Conservation (phyloP, 2,329 filamentous ascomycete species). For the Monosporascus ibericus region DNA sequence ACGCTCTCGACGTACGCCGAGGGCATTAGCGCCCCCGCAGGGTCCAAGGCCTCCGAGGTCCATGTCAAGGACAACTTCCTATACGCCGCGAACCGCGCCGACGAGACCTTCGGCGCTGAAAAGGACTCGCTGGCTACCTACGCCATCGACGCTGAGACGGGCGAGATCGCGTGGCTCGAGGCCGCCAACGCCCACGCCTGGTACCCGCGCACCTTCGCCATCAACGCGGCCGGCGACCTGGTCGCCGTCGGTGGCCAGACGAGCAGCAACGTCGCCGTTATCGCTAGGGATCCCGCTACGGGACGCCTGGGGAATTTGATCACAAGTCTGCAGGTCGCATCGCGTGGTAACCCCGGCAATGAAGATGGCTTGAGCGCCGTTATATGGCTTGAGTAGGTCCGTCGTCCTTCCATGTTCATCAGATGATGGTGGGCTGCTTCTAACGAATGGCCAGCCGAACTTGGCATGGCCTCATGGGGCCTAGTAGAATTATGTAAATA, state of each 20-base stretch:
- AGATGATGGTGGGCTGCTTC: too few species aligned
- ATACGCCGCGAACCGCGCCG: slow-evolving; percentile 57
- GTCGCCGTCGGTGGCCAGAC: slow-evolving; percentile 60
- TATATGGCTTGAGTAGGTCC: slow-evolving; percentile 38
- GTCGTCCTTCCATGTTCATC: too few species aligned
- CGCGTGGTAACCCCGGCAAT: slow-evolving; percentile 32
- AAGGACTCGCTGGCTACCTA: slow-evolving; percentile 53
- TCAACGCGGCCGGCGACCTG: slow-evolving; percentile 53
- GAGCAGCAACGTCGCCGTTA: slow-evolving; percentile 51
- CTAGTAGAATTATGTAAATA: too few species aligned
- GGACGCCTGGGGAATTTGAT: slow-evolving; percentile 48
- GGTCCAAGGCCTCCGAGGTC: slow-evolving; percentile 51
- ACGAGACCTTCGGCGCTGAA: slow-evolving; percentile 46
- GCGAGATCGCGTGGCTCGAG: slow-evolving; percentile 45
- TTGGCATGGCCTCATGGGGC: too few species aligned
- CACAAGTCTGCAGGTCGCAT: slow-evolving; percentile 33
- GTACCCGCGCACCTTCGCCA: slow-evolving; percentile 56
- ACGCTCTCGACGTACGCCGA: slow-evolving; percentile 40
- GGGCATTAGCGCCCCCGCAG: slow-evolving; percentile 33
- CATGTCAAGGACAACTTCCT: slow-evolving; percentile 47
- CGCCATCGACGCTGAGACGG: slow-evolving; percentile 36
- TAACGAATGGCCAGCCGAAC: too few species aligned
- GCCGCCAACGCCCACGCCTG: slow-evolving; percentile 50
- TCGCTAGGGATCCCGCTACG: slow-evolving; percentile 46
- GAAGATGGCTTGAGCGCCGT: slow-evolving; percentile 44